Evolutionary conservation across 2,329 filamentous ascomycete genomes (phyloP).

Genomic region (Fonsecaea monophora): DNA sequence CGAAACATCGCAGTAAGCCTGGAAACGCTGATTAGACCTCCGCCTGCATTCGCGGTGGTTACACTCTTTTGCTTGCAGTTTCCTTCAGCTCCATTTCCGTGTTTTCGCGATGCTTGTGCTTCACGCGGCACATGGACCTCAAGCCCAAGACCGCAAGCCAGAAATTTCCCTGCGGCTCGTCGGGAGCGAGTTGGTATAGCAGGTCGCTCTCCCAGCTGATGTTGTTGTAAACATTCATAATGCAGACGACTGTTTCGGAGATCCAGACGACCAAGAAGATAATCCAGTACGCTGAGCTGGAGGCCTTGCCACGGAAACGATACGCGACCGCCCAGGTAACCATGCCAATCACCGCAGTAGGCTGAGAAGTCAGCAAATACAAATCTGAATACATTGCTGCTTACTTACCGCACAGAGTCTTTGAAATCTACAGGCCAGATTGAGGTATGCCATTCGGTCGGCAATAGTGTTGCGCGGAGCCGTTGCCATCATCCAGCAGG

Average conservation of each 20-base stretch:
- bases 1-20: background rate
- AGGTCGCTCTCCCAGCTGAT: constrained; percentile 35
- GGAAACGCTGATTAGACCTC: constrained; percentile 43
- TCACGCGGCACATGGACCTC: constrained; percentile 20
- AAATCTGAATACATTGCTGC: background rate
- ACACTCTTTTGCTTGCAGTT: constrained; percentile 8
- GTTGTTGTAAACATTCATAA: constrained; percentile 37
- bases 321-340: constrained; percentile 34
- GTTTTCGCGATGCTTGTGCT: constrained; percentile 15
- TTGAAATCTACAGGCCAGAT: constrained; percentile 32
- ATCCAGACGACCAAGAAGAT: constrained; percentile 35
- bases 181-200: constrained; percentile 31
- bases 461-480: constrained; percentile 24
- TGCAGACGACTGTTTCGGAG: constrained; percentile 28
- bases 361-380: constrained; percentile 22
- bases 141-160: constrained; percentile 31
- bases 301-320: constrained; percentile 31
- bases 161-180: constrained; percentile 30
- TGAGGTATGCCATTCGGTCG: constrained; percentile 32
- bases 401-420: constrained; percentile 31
- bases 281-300: constrained; percentile 32
- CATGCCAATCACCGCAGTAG: constrained; percentile 33
- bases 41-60: background rate
- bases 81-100: constrained; percentile 24
- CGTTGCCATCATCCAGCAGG: constrained; percentile 33